Evolutionary conservation across 1,139 yeast species (phyloP), one percentile per base, ranked within the genome.

Genomic region (Suhomyces maxii): DNA sequence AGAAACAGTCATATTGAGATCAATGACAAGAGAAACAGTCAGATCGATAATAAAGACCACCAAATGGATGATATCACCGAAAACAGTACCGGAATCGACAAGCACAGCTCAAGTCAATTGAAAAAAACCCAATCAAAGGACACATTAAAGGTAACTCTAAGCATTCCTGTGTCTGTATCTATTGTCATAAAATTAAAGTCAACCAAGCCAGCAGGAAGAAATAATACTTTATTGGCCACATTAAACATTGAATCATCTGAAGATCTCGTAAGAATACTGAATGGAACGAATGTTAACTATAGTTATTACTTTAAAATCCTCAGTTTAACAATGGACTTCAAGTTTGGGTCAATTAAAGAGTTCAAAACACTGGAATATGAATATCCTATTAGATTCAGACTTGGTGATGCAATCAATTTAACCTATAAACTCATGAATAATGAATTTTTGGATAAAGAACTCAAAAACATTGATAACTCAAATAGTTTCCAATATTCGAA

Each of bases 221-320:
- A 77, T 51, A 76, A 77, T 47, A 63, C 75, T 23, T 58, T 83
- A 4, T 62, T 83, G 14, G 77, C 84, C 1, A 78, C 84, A 0
- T 64, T 86, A 41, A 85, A 79, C 46, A 64, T 85, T 23, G 83
- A 80, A 47, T 68, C 80, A 0, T 75, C 86, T 0, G 80, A 73
- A 44, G 77, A 67, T 41, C 58, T 73, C 26, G 59, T 59, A 37
- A 65, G 63, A 26, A 37, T 56, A 2, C 46, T 67, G 28, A 56
- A 26, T 45, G 2, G 38, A 12, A 26, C 43, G 14, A 49, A 40
- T 30, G 14, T 13, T 9, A 45, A 26, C 26, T 48, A 50, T 11
- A 55, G 64, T 18, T 67, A 61, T 37, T 63, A 58, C 12, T 72
- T 82, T 30, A 60, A 65, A 18, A 64, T 82, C 39, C 63, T 69